A percentile compares a stretch with the other conserved stretches of the same genome.
Conservation (phyloP, 148 eudicot genomes). For the Agrostemma githago region DNA sequence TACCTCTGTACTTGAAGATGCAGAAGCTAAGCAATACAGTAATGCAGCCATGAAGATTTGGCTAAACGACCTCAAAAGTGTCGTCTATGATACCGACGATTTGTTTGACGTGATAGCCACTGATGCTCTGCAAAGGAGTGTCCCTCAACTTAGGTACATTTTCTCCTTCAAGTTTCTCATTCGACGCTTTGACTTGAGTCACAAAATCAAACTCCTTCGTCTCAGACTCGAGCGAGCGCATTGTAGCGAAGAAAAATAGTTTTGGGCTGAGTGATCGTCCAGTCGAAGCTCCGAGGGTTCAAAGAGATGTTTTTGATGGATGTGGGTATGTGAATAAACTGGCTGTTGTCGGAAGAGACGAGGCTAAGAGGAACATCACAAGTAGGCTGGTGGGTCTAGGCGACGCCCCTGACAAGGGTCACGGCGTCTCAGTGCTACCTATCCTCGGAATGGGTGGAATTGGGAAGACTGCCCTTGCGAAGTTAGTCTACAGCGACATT, state of each 20-base stretch:
- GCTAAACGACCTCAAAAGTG: conserved; percentile 6
- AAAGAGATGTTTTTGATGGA: conserved; percentile 16
- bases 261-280: conserved; percentile 24
- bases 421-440: conserved; percentile 15
- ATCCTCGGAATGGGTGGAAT: conserved; percentile 32
- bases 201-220: conserved; percentile 16
- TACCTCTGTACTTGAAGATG: conserved; percentile 9
- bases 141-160: conserved; percentile 14
- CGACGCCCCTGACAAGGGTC: background rate
- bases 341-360: conserved; percentile 25
- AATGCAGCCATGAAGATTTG: conserved; percentile 9
- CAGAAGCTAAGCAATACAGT: conserved; percentile 5
- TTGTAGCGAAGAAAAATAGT: conserved; percentile 11
- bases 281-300: background rate
- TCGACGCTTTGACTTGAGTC: conserved; percentile 7
- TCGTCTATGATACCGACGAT: conserved; percentile 8
- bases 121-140: conserved; percentile 1
- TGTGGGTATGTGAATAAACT: background rate
- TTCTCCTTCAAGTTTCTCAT: conserved; percentile 2
- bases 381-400: background rate
- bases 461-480: conserved; percentile 35
- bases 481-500: conserved; percentile 11
- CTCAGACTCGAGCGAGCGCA: conserved; percentile 14
- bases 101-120: conserved; percentile 9
- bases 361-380: conserved; percentile 14